Base-by-base conservation (phyloP, 306 rosid genomes). In the Myrica gale region DNA sequence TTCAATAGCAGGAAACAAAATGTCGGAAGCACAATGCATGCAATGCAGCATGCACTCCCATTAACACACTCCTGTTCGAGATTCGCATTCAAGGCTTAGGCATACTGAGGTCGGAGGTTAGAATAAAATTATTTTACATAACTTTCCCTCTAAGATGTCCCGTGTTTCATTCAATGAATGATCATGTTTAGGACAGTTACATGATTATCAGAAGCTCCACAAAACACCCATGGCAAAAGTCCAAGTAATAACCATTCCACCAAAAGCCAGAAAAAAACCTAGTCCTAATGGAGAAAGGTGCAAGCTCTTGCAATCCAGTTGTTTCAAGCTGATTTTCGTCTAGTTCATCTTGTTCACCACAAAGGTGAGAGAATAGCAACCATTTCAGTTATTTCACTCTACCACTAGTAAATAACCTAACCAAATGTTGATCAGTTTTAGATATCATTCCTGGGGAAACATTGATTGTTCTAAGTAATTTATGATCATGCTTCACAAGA, bases 51-150 rank as follows among this genome's bases (percentile, higher is more conserved):
- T 21, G 39, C 4, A 47, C 51, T 47, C 51, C 9, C 23, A 21
- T 9, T 23, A 9, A 21, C 39, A 57, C 39, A 23, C 21, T 5
- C 39, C 16, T 21, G 21, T 21, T 57, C 23, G 4, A 9, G 63
- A 57, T 57, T 57, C 12, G 21, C 63, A 57, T 21, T 57, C 63
- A 57, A 57, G 21, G 63, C 63, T 23, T 57, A 57, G 63, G 39
- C 39, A 20, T 4, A 13, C 37, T 32, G 43, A 26, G 11, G 45
- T 61, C 9, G 13, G 19, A 61, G 45, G 16, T 26, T 4, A 60
- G 17, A 10, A 42, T 26, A 16, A 11, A 60, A 60, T n/a, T 9
- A 7, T 4, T 58, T 58, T 41, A 58, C 39, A 20, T 9, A 23
- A 39, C 21, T 41, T 58, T 58, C 11, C 15, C 66, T 56, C 41